Conservation (phyloP, 768 basidiomycete genomes). For the Boletus reticuloceps region DNA sequence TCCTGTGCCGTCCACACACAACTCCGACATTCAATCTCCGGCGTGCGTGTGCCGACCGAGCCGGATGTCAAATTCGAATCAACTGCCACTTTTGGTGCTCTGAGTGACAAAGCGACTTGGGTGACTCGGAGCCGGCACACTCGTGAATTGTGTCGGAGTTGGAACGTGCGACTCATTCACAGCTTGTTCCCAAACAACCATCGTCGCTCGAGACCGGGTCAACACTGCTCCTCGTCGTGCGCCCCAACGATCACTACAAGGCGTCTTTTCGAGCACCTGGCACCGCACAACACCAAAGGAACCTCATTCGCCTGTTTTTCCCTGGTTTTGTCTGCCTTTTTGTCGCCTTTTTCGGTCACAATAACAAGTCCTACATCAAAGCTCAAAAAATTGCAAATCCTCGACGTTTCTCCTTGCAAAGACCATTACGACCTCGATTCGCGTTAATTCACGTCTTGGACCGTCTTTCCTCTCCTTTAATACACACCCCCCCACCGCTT, state of each 20-base stretch:
- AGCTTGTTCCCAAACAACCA: constrained; percentile 36
- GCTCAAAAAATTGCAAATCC: constrained; percentile 22
- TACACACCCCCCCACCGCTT: not conserved
- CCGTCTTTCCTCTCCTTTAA: not conserved
- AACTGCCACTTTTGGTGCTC: not conserved
- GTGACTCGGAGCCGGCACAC: constrained; percentile 22
- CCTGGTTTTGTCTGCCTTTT: constrained; percentile 6
- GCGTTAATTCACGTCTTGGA: constrained; percentile 27
- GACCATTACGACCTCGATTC: constrained; percentile 16
- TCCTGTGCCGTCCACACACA: constrained; percentile 15
- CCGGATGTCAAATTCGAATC: no score
- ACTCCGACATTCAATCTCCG: constrained; percentile 20
- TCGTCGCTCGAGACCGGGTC: constrained; percentile 23
- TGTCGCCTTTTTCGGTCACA: constrained; percentile 1
- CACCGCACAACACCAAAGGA: not conserved
- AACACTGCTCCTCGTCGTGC: constrained; percentile 14
- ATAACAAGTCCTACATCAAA: constrained; percentile 1
- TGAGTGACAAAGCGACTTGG: constrained; percentile 11
- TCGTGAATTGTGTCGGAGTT: constrained; percentile 34
- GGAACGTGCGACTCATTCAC: constrained; percentile 29
- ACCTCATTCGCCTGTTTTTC: constrained; percentile 9
- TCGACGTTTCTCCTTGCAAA: constrained; percentile 4
- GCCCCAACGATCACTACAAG: constrained; percentile 4
- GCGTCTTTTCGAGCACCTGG: not conserved
- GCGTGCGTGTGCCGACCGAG: constrained; percentile 1